Base-by-base conservation (phyloP, 2,329 filamentous ascomycete genomes). In the Hymenoscyphus scutula region DNA sequence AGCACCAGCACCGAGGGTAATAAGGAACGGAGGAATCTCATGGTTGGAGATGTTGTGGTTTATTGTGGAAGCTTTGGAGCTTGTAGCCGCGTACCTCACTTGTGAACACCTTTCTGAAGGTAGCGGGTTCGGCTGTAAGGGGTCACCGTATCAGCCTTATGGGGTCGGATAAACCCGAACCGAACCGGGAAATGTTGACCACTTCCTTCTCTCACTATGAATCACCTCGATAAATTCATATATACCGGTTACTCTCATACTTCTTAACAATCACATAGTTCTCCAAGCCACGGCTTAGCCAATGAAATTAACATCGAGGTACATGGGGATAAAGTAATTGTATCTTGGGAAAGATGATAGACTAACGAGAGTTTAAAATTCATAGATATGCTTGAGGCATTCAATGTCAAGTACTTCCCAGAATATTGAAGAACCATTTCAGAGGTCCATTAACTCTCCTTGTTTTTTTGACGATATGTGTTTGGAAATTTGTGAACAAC, bases 21-120 rank as follows among this genome's bases (percentile, higher is more conserved):
- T 61, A 80, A 69, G 37, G 78, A 77, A 67, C 63, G 66, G 66
- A 77, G 68, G 63, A 80, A 72, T 71, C 74, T 77, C 78, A 80
- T 80, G 64, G 63, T 73, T 60, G 65, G 32, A 30, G 37, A 61
- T 53, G 5, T 61, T 38, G 25, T 57, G 29, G 45, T 34, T 53
- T 45, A 55, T n/a, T 57, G 37, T 48, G 56, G 51, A 34, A 13
- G 10, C 10, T 30, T 54, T 23, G 53, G 56, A 51, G n/a, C 55
- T 54, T 27, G 55, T 10, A 56, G 55, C 55, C 29, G 58, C 58
- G 58, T 61, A 58, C 27, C 23, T 15, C 23, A 27, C 37, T 41
- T 25, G 30, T 59, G 57, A 59, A 59, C 57, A 59, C 57, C 27
- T 59, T 59, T 53, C 57, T 17, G 41, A 11, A 54, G 51, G n/a